Evolutionary conservation across 371 early-diverging fungal species (phyloP).

Genomic region (Sporodiniella umbellata): DNA sequence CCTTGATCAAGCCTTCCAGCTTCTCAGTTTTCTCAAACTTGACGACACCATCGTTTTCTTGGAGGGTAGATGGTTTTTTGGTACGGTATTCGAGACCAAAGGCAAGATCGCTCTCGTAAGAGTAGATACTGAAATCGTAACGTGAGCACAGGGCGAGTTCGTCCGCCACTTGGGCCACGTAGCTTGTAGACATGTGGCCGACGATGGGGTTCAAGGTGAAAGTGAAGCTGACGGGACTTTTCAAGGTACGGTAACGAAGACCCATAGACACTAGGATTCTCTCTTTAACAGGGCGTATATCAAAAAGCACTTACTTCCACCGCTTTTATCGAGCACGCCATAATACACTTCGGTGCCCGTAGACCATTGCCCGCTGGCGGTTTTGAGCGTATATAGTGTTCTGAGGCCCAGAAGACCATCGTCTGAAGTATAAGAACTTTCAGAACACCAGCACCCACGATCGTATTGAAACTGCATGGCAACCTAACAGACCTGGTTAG

Average conservation of each 20-base stretch:
- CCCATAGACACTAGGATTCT: conserved; percentile 71
- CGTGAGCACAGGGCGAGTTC: conserved; percentile 72
- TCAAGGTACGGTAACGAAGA: conserved; percentile 62
- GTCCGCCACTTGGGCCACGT: conserved; percentile 73
- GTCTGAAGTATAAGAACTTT: conserved; percentile 72
- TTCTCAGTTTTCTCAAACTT: conserved; percentile 26
- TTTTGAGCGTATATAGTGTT: conserved; percentile 72
- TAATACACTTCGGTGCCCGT: conserved; percentile 82
- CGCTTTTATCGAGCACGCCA: conserved; percentile 80
- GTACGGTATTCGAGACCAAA: conserved; percentile 75
- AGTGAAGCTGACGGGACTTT: conserved; percentile 68
- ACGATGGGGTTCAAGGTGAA: conserved; percentile 85
- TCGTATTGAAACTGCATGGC: conserved; percentile 76
- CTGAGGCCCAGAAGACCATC: conserved; percentile 77
- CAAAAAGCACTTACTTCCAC: conserved; percentile 72
- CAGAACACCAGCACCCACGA: conserved; percentile 71
- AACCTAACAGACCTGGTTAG: too few species aligned
- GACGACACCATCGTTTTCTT: conserved; percentile 7
- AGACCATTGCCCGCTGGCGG: conserved; percentile 63
- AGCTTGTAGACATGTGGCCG: conserved; percentile 80
- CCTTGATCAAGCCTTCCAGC: conserved; percentile 63
- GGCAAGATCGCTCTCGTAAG: conserved; percentile 82
- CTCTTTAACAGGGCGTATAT: too few species aligned
- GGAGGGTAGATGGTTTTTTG: conserved; percentile 5
- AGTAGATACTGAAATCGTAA: conserved; percentile 87